Percentiles rank a stretch among this genome's conserved stretches.
These are phyloP conservation scores for Phytopythium vexans DNA, from an alignment of 352 stramenopile species.

Conservation along the genomic window DNA sequence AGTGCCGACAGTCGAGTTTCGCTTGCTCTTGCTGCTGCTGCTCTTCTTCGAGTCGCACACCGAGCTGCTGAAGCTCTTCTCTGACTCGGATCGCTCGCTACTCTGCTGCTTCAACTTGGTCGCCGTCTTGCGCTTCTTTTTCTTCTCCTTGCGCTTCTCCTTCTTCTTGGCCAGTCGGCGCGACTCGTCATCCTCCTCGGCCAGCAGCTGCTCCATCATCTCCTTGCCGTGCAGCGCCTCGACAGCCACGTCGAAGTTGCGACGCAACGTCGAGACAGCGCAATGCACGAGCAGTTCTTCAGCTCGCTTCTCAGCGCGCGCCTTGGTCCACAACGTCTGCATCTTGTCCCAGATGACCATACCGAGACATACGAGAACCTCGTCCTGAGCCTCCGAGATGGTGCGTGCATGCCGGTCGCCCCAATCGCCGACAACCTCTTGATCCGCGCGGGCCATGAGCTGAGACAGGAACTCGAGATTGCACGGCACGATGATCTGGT, in stretches of 20 bases:
- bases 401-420: conserved; percentile 79
- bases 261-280: conserved; percentile 64
- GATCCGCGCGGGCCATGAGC: conserved; percentile 78
- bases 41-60: conserved; percentile 9
- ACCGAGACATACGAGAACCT: conserved; percentile 82
- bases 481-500: conserved; percentile 80
- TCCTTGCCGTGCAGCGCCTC: conserved; percentile 81
- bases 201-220: conserved; percentile 86
- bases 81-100: conserved; percentile 31
- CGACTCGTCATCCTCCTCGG: conserved; percentile 82
- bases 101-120: conserved; percentile 62
- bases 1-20: conserved; percentile 13
- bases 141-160: conserved; percentile 88
- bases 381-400: conserved; percentile 82
- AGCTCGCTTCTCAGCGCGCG: conserved; percentile 66
- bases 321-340: conserved; percentile 79
- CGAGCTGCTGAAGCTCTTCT: conserved; percentile 21
- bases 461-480: conserved; percentile 86
- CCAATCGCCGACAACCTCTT: conserved; percentile 82
- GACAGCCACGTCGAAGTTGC: conserved; percentile 82
- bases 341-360: conserved; percentile 90
- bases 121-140: conserved; percentile 84
- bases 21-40: conserved; percentile 18
- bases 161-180: conserved; percentile 79
- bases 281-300: conserved; percentile 83